Base-by-base conservation (phyloP, 257 asterid species). In the Solanum tacnaense region DNA sequence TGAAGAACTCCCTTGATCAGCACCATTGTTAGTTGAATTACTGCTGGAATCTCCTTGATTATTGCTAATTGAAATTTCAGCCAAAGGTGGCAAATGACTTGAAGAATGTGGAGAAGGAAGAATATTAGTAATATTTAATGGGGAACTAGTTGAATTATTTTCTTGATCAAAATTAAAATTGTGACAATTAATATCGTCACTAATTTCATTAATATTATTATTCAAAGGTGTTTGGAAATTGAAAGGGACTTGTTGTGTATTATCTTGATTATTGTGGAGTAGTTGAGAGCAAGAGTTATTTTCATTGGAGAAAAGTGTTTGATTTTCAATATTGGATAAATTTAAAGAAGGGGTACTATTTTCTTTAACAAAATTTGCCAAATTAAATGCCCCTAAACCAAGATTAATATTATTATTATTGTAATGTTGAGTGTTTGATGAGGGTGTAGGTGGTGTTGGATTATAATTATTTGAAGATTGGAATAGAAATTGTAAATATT, bases 401-500 rank as follows among this genome's bases (percentile, higher is more conserved):
- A 32, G 25, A 49, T 67, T 82, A 58, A 18, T 81, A 34, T 65
- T 46, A 41, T 41, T 41, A 38, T 67, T 82, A 35, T 67, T 49
- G 86, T 34, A 21, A 32, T 20, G 58, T 65, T 79, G 88, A 79
- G 71, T 83, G 75, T 71, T 71, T 71, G n/a, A 31, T 75, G 89
- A 87, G 75, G 21, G 71, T 16, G 71, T 82, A 6, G 79, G 23
- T 27, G 71, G n/a, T 21, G 73, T 13, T 35, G 87, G 72, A 20
- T 68, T 68, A 68, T 79, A 27, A 79, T 79, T 79, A 46, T 79
- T 79, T 35, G 88, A 58, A 56, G 90, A 88, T 39, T 92, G 96
- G 34, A 94, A 91, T 86, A 93, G 91, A 9, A 34, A 12, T n/a
- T 94, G 94, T 9, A 96, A 46, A 89, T 91, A 93, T 68, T 95